A percentile compares a stretch with the other conserved stretches of the same genome.
phyloP scores from a whole-genome alignment of 2,329 filamentous ascomycete species.

The Emmonsiellopsis sp. region DNA sequence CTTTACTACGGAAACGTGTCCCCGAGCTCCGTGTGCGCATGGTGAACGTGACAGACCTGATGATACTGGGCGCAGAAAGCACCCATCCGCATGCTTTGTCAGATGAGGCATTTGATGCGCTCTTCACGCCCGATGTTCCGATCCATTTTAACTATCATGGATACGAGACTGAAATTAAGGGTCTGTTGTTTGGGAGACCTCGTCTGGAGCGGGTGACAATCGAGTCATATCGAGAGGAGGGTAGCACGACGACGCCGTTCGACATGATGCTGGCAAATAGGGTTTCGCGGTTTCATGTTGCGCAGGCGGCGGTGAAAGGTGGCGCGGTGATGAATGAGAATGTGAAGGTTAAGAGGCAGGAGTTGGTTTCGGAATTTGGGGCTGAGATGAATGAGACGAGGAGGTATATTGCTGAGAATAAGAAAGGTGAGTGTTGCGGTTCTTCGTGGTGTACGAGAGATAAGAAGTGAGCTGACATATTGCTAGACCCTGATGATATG shows the following conservation, averaged over 20 bases:
- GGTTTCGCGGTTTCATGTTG: constrained; percentile 53
- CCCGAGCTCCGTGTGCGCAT: constrained; percentile 51
- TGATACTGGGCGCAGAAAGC: constrained; percentile 50
- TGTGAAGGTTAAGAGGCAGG: constrained; percentile 38
- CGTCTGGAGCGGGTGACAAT: constrained; percentile 46
- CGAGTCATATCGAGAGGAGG: constrained; percentile 56
- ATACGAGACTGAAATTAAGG: constrained; percentile 52
- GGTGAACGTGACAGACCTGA: constrained; percentile 58
- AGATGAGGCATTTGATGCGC: constrained; percentile 41
- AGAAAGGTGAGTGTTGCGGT: constrained; percentile 39
- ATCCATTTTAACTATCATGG: constrained; percentile 62
- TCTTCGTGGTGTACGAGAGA: constrained; percentile 1
- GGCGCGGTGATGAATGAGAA: constrained; percentile 41
- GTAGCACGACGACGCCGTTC: constrained; percentile 58
- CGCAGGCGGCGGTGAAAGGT: constrained; percentile 44
- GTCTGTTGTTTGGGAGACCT: constrained; percentile 51
- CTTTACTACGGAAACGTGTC: constrained; percentile 41
- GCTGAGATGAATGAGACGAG: constrained; percentile 41
- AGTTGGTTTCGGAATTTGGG: constrained; percentile 41
- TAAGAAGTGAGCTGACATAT: background rate
- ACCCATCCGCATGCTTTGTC: constrained; percentile 52
- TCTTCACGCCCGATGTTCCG: constrained; percentile 49
- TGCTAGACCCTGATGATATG: constrained; percentile 42
- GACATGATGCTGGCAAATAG: constrained; percentile 60
- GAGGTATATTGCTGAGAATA: constrained; percentile 44